Base-by-base conservation (phyloP, 768 basidiomycete genomes). In the Russula compacta region DNA sequence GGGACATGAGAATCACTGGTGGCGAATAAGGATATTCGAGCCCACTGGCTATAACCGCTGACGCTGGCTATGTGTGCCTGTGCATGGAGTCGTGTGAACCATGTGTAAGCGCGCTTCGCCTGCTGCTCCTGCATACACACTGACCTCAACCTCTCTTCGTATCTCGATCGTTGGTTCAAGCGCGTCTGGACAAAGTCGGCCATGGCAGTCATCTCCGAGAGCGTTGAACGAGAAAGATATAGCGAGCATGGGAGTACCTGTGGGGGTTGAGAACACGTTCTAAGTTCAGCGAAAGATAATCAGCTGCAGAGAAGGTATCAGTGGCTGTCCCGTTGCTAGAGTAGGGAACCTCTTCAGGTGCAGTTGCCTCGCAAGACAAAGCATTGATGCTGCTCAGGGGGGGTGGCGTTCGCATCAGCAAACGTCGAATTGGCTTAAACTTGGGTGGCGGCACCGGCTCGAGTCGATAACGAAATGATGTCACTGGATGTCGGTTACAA, bases 251-350 rank as follows among this genome's bases (percentile, higher is more conserved):
- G 87, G 0, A 89, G 78, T 39, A 90, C 75, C 1, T 72, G 75
- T 0, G 78, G 75, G 1, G 84, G 81, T 4, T 73, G 76, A 1
- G 87, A 83, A 69, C 72, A 83, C 0, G 90, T 92, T 52, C 87
- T 87, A 4, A 95, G 79, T 70, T 97, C 94, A 0, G 90, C 92
- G 46, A 86, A 83, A 0, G 90, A 79, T 5, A 95, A 79, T 73
- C 81, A 85, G 64, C 86, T 90, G 59, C 39, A 42, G 35, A 11
- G 39, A 51, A 24, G 17, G 6, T 3, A 36, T 58, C 14, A 58
- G n/a, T n/a, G 21, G 36, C n/a, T 12, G n/a, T n/a, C 29, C 33
- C 29, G 44, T 21, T 43, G 17, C 21, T 24, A n/a, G 11, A 38
- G 40, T 17, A 11, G 33, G 7, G 15, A 43, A 29, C 42, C 42